phyloP scores from a whole-genome alignment of 768 basidiomycete genomes.

The Boletellus sp. region DNA sequence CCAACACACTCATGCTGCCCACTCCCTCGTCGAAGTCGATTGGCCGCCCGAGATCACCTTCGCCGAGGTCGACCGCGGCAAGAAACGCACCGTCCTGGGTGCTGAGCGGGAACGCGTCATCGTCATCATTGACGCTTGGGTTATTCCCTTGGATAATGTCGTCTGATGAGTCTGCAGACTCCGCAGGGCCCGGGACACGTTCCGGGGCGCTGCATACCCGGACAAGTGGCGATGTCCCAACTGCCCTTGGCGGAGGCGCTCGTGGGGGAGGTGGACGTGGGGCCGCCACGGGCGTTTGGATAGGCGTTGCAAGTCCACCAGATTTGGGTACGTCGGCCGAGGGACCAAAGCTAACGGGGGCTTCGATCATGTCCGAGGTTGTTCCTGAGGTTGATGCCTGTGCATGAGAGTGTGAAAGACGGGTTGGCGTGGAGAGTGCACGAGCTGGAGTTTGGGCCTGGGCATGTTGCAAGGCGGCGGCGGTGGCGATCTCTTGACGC shows the following conservation, averaged over 20 bases:
- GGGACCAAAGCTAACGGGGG: background rate
- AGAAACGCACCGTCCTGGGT: constrained; percentile 69
- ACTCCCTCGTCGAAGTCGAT: constrained; percentile 41
- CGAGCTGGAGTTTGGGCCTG: constrained; percentile 2
- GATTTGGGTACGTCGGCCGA: background rate
- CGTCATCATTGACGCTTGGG: constrained; percentile 28
- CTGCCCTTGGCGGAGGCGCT: constrained; percentile 2
- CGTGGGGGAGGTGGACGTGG: constrained; percentile 23
- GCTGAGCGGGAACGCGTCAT: constrained; percentile 44
- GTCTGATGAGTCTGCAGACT: constrained; percentile 1
- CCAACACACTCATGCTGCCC: constrained; percentile 11
- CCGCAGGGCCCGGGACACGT: background rate
- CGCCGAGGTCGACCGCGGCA: constrained; percentile 52
- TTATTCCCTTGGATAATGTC: constrained; percentile 3
- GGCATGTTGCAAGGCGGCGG: constrained; percentile 6
- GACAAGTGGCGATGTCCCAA: constrained; percentile 13
- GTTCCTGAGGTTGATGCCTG: background rate
- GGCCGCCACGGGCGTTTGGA: constrained; percentile 33
- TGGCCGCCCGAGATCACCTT: constrained; percentile 37
- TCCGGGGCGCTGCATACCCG: constrained; percentile 8
- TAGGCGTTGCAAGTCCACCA: constrained; percentile 32
- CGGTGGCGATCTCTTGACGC: constrained; percentile 26
- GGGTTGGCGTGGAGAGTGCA: background rate
- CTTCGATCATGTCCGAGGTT: background rate
- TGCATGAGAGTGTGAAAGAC: background rate